Conservation (phyloP, 148 eudicot species). For the Camellia sinensis region DNA sequence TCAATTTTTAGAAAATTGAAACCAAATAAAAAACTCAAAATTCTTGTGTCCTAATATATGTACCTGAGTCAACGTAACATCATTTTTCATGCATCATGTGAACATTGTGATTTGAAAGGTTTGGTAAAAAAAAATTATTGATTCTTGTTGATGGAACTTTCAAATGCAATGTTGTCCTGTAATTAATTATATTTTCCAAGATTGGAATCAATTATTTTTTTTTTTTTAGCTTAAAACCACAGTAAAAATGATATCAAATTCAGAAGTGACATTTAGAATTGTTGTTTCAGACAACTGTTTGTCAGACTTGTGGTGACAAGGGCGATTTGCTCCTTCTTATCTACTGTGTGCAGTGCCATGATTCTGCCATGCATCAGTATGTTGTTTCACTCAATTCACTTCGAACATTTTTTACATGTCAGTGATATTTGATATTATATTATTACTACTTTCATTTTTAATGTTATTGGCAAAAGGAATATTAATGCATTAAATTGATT, state of each 20-base stretch:
- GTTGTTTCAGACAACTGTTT: slow-evolving; percentile 28
- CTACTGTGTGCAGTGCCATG: slow-evolving; percentile 27
- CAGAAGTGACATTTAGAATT: not conserved
- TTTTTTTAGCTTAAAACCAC: not conserved
- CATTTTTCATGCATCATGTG: not conserved
- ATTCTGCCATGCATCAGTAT: slow-evolving; percentile 37
- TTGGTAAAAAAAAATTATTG: not conserved
- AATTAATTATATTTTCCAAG: not conserved
- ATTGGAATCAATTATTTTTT: no score
- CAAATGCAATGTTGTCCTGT: not conserved
- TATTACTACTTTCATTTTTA: not conserved
- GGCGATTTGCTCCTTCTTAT: slow-evolving; percentile 30
- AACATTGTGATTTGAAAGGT: not conserved
- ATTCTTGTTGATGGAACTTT: not conserved
- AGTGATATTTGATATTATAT: not conserved
- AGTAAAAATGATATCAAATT: not conserved
- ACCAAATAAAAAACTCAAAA: no score
- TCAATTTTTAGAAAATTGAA: no score
- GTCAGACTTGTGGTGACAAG: slow-evolving; percentile 35
- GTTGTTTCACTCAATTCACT: slow-evolving; percentile 11
- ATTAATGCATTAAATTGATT: not conserved
- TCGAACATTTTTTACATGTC: not conserved
- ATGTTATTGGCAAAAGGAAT: not conserved
- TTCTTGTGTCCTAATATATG: no score
- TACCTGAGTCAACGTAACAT: no score